phyloP scores from a whole-genome alignment of 768 basidiomycete species.

The Trametes coccinea region DNA sequence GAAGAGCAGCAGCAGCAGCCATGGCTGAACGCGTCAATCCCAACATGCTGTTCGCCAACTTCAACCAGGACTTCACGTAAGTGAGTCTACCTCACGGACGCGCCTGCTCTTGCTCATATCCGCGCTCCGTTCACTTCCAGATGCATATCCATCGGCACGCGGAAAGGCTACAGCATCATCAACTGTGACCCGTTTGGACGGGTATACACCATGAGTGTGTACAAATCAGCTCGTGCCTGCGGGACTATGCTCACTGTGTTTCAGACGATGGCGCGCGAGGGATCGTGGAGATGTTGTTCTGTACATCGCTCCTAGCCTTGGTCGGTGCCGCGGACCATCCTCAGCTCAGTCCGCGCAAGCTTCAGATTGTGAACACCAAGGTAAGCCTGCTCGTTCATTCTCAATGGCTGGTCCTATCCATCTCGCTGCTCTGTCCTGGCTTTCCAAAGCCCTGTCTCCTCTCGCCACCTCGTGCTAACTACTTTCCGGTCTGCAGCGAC shows the following conservation, averaged over 20 bases:
- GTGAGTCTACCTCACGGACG: conserved; percentile 26
- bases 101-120: conserved; percentile 5
- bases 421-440: neutral
- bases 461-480: neutral
- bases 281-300: conserved; percentile 99
- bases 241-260: neutral
- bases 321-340: conserved; percentile 96
- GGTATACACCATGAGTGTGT: conserved; percentile 84
- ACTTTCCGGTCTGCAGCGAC: conserved; percentile 56
- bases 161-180: conserved; percentile 94
- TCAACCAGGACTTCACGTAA: conserved; percentile 97
- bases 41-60: conserved; percentile 84
- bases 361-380: conserved; percentile 99
- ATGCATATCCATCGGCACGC: conserved; percentile 92
- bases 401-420: neutral
- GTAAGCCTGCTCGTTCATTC: conserved; percentile 41
- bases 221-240: neutral
- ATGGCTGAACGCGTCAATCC: conserved; percentile 44
- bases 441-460: neutral
- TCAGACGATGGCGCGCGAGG: conserved; percentile 91
- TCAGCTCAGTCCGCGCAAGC: conserved; percentile 83
- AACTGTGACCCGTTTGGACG: conserved; percentile 98
- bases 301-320: conserved; percentile 94
- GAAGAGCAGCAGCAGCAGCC: conserved; percentile 3
- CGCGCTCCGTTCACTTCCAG: conserved; percentile 34